These are phyloP conservation scores for Logfia minima DNA, from an alignment of 129 eudicot species.

Conservation along the genomic window DNA sequence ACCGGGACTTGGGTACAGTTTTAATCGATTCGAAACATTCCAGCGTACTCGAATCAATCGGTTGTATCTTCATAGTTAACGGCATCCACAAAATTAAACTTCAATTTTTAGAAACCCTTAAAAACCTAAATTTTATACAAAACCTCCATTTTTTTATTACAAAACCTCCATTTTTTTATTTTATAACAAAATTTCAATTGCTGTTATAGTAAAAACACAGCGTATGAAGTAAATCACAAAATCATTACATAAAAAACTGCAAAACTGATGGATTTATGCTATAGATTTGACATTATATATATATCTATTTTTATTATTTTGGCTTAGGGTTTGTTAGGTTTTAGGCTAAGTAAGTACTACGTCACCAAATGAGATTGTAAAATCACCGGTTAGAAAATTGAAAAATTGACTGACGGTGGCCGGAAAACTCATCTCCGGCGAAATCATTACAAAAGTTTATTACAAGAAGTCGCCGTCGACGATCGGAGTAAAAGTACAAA, in stretches of 20 bases:
- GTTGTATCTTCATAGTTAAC: conserved; percentile 68
- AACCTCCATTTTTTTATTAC: conserved; percentile 13
- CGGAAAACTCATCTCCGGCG: conserved; percentile 43
- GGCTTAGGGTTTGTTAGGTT: conserved; percentile 52
- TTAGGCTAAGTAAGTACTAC: conserved; percentile 32
- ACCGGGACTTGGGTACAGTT: conserved; percentile 57
- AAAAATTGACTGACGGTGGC: conserved; percentile 9
- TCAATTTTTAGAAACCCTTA: background rate
- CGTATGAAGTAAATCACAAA: conserved; percentile 19
- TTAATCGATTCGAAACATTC: conserved; percentile 45
- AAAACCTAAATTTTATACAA: conserved; percentile 18
- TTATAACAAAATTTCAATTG: conserved; percentile 18
- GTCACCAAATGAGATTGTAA: conserved; percentile 19
- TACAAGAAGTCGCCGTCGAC: conserved; percentile 23
- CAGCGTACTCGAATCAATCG: conserved; percentile 49
- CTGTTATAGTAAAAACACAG: conserved; percentile 31
- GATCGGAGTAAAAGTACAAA: conserved; percentile 17
- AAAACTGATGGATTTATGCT: conserved; percentile 38
- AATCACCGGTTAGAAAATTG: conserved; percentile 27
- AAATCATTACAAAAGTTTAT: conserved; percentile 3
- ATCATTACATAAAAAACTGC: conserved; percentile 19
- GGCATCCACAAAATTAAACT: conserved; percentile 39
- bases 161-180: conserved; percentile 21
- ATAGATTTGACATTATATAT: conserved; percentile 16
- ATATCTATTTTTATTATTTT: conserved; percentile 31